A percentile compares a stretch with the other conserved stretches of the same genome.
Evolutionary conservation across 176 grass and related monocot genomes (phyloP).

Genomic region (Carex myosuroides): DNA sequence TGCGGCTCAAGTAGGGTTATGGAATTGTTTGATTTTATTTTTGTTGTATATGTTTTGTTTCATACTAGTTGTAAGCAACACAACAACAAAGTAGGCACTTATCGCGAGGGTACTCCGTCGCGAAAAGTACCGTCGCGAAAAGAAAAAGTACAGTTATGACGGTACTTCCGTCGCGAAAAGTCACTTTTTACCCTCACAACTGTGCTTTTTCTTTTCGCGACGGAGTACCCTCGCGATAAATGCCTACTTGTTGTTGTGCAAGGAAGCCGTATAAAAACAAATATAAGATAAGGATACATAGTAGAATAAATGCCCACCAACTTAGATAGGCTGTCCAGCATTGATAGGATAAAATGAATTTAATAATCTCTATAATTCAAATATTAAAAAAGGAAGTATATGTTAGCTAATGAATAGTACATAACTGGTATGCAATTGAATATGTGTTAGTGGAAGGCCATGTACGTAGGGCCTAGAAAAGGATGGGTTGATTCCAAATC

Average conservation of each 20-base stretch:
- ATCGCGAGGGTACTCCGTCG: too few species aligned
- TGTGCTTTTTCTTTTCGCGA: too few species aligned
- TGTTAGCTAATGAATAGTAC: neutral
- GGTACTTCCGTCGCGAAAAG: too few species aligned
- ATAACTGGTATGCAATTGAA: neutral
- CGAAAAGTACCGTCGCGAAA: too few species aligned
- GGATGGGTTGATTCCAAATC: neutral
- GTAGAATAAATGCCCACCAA: neutral
- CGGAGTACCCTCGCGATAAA: too few species aligned
- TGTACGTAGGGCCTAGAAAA: neutral
- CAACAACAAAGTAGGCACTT: too few species aligned
- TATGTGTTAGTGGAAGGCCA: neutral
- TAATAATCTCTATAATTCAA: neutral
- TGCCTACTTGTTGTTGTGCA: too few species aligned
- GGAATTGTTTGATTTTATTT: neutral
- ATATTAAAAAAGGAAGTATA: neutral
- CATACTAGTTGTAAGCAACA: neutral
- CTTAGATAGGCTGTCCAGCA: neutral
- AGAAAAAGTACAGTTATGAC: too few species aligned
- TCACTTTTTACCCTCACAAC: too few species aligned
- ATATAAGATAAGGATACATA: neutral
- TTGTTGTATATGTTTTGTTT: neutral
- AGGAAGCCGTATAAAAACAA: neutral
- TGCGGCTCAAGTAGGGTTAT: slow-evolving; percentile 38
- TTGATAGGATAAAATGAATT: neutral